Evolutionary conservation across 2,329 filamentous ascomycete species (phyloP), one percentile per base, ranked within the genome.

Genomic region (Talaromyces atroroseus): DNA sequence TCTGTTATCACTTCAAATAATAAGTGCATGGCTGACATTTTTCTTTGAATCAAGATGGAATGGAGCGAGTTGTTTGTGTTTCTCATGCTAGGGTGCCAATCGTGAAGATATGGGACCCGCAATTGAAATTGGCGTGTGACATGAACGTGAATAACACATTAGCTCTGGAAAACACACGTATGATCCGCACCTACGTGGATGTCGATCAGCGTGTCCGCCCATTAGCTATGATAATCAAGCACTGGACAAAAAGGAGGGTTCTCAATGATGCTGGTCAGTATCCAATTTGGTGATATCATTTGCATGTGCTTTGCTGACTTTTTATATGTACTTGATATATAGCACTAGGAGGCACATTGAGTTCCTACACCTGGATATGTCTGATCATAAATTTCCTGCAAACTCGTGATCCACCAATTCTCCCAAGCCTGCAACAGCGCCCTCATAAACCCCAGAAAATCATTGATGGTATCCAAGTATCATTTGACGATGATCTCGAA

Each of bases 311-410:
- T 38, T 49, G 23, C 45, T 54, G 52, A 54, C 34, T 20, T 42
- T 29, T 42, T 29, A 21, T n/a, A 24, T 7, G 24, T 26, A 26
- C 24, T 26, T 26, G 24, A 29, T 29, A 18, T 49, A 6, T 68
- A 95, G 94, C 89, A 58, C 90, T 91, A 69, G 92, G 94, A 60
- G 92, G 90, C 57, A 99, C 94, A 6, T 80, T 99, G 59, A 97
- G 92, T 73, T 99, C 94, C 18, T 99, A 99, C 70, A 96, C 94
- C 21, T 99, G 94, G 94, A 97, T 97, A 69, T 99, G 94, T 73
- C 84, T 99, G 80, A 95, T 97, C 63, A 88, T 99, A 69, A 95
- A 91, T 64, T 99, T 97, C 68, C 81, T 99, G 24, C 94, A 99
- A 74, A 88, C 90, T 52, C 85, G 91, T 65, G 81, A 87, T 58